These are phyloP conservation scores for Aspergillus nidulans DNA, from an alignment of 495 filamentous ascomycete species.

Conservation along the genomic window DNA sequence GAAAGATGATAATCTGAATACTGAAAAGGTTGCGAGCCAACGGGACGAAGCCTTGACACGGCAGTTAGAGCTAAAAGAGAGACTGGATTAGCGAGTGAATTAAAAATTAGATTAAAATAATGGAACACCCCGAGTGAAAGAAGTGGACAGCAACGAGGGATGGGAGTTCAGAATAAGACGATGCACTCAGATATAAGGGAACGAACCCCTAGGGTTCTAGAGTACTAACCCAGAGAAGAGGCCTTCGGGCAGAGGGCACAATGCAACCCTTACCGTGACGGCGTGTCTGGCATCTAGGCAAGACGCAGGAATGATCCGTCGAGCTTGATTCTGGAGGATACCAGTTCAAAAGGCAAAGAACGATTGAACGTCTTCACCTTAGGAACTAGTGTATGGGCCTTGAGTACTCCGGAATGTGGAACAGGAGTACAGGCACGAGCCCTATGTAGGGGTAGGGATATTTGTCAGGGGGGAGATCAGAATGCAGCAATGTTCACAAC, in stretches of 20 bases:
- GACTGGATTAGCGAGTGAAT: slow-evolving; percentile 34
- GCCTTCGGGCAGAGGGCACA: slow-evolving; percentile 47
- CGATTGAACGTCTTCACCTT: slow-evolving; percentile 70
- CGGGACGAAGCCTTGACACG: slow-evolving; percentile 34
- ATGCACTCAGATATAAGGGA: slow-evolving; percentile 21
- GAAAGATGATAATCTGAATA: slow-evolving; percentile 36
- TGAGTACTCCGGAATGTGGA: slow-evolving; percentile 53
- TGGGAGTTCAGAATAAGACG: slow-evolving; percentile 22
- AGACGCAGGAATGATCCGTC: slow-evolving; percentile 48
- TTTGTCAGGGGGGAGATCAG: slow-evolving; percentile 38
- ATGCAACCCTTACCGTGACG: slow-evolving; percentile 64
- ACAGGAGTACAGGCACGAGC: slow-evolving; percentile 40
- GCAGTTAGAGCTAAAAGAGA: slow-evolving; percentile 44
- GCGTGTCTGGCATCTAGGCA: slow-evolving; percentile 53
- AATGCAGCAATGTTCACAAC: slow-evolving; percentile 30
- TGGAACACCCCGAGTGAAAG: slow-evolving; percentile 2
- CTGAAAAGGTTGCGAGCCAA: slow-evolving; percentile 37
- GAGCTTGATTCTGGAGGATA: slow-evolving; percentile 37
- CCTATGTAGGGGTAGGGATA: slow-evolving; percentile 43
- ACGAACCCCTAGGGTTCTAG: slow-evolving; percentile 24
- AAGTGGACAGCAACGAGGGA: slow-evolving; percentile 6
- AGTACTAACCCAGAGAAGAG: slow-evolving; percentile 46
- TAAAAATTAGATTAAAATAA: slow-evolving; percentile 21
- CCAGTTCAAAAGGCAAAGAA: slow-evolving; percentile 54
- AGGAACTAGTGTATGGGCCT: slow-evolving; percentile 33